Conservation (phyloP, 2,329 filamentous ascomycete genomes). For the Colletotrichum orbiculare region DNA sequence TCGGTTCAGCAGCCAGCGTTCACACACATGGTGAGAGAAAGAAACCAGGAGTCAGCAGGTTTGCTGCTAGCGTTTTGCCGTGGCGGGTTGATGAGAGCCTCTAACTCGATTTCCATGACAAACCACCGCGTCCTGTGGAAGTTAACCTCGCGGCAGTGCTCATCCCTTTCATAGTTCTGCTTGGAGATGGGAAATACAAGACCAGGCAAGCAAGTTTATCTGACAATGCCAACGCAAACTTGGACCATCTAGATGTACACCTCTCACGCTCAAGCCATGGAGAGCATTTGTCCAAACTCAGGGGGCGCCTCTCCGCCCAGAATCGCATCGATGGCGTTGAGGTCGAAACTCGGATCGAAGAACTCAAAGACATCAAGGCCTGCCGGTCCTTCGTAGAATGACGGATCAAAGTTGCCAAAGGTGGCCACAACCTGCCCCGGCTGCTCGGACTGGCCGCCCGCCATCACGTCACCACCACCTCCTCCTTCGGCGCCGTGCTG, state of each 20-base stretch:
- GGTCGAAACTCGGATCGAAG: conserved; percentile 40
- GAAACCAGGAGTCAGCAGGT: too few relatives aligned
- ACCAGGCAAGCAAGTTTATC: too few relatives aligned
- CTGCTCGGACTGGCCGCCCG: not conserved
- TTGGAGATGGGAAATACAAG: too few relatives aligned
- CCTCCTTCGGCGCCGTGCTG: not conserved
- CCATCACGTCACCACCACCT: not conserved
- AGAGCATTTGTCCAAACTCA: conserved; percentile 8
- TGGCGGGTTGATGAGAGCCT: too few relatives aligned
- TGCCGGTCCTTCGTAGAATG: conserved; percentile 23
- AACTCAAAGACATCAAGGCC: conserved; percentile 39
- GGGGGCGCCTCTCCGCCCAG: conserved; percentile 29
- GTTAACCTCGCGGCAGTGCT: too few relatives aligned
- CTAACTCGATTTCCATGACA: too few relatives aligned
- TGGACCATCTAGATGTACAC: not conserved
- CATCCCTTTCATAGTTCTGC: too few relatives aligned
- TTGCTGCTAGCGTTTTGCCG: too few relatives aligned
- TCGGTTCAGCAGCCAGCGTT: too few relatives aligned
- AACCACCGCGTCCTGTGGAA: too few relatives aligned
- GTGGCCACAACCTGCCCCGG: not conserved
- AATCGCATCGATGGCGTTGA: conserved; percentile 39
- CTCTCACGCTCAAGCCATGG: not conserved
- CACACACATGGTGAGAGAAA: too few relatives aligned
- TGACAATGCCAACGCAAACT: too few relatives aligned
- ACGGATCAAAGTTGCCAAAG: conserved; percentile 16